Conservation (phyloP, 768 basidiomycete genomes). For the Pisolithus marmoratus region DNA sequence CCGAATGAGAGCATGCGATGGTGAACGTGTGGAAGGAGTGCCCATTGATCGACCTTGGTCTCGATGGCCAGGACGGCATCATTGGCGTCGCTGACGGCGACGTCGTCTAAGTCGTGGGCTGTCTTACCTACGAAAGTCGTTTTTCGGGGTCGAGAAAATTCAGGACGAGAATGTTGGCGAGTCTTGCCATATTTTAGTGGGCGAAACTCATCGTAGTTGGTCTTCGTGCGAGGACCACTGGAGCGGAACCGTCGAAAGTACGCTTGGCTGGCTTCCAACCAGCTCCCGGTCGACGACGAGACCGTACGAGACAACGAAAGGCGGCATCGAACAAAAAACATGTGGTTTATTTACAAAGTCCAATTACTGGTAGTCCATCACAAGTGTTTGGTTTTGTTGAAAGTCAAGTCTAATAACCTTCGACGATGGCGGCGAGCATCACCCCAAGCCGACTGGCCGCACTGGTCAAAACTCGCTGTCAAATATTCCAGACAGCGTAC, state of each 20-base stretch:
- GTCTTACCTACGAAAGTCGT: no score
- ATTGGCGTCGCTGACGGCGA: neutral
- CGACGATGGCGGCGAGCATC: slow-evolving; percentile 28
- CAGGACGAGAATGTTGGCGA: no score
- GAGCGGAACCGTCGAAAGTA: slow-evolving; percentile 16
- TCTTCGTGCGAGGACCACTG: neutral
- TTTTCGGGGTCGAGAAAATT: no score
- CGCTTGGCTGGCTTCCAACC: slow-evolving; percentile 14
- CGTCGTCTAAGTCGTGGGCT: no score
- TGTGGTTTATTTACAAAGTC: no score
- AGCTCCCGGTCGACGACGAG: slow-evolving; percentile 8
- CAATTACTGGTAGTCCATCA: neutral
- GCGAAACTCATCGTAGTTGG: neutral
- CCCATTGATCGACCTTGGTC: slow-evolving; percentile 36
- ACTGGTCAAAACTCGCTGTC: slow-evolving; percentile 59
- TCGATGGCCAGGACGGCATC: slow-evolving; percentile 28
- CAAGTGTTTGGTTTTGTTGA: neutral
- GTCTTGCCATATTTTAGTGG: no score
- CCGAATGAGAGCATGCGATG: slow-evolving; percentile 46
- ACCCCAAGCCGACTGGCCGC: slow-evolving; percentile 48
- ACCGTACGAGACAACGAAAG: slow-evolving; percentile 7
- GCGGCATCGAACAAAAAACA: slow-evolving; percentile 11
- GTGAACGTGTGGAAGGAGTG: slow-evolving; percentile 22
- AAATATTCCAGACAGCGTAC: slow-evolving; percentile 82
- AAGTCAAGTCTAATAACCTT: neutral